phyloP scores from a whole-genome alignment of 345 rosid genomes.

The Aquilaria sinensis region DNA sequence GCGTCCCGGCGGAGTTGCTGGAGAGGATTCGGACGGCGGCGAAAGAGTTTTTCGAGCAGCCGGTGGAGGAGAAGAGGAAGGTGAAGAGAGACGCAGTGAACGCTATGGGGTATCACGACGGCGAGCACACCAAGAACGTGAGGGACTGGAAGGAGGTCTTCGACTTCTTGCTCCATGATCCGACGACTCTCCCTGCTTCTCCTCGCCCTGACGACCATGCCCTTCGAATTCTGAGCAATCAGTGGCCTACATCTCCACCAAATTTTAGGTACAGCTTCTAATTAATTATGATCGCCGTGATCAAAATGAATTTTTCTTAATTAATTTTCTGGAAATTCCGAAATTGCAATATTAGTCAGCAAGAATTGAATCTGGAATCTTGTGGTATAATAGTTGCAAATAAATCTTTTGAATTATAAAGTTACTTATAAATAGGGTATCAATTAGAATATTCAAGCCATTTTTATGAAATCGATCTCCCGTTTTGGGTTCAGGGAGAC shows the following conservation, averaged over 20 bases:
- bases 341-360: neutral
- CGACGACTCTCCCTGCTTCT: constrained; percentile 43
- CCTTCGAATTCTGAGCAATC: constrained; percentile 31
- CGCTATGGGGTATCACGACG: constrained; percentile 51
- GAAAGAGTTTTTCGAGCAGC: constrained; percentile 37
- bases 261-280: constrained; percentile 32
- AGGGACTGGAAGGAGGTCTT: constrained; percentile 72
- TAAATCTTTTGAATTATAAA: neutral
- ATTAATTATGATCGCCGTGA: neutral
- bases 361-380: neutral
- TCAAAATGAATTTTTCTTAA: neutral
- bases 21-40: constrained; percentile 21
- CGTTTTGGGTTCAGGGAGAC: constrained; percentile 27
- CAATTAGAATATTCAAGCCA: no score
- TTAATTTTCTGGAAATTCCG: neutral
- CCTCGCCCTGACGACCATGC: constrained; percentile 29
- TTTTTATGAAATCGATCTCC: no score
- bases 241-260: constrained; percentile 50
- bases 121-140: constrained; percentile 60
- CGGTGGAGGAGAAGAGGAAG: constrained; percentile 43
- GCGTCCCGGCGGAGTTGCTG: constrained; percentile 30
- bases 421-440: neutral
- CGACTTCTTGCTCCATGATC: constrained; percentile 43
- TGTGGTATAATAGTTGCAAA: neutral
- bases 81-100: constrained; percentile 45